These are phyloP conservation scores for Colletotrichum caudatum DNA, from an alignment of 2,329 filamentous ascomycete genomes.

Conservation along the genomic window DNA sequence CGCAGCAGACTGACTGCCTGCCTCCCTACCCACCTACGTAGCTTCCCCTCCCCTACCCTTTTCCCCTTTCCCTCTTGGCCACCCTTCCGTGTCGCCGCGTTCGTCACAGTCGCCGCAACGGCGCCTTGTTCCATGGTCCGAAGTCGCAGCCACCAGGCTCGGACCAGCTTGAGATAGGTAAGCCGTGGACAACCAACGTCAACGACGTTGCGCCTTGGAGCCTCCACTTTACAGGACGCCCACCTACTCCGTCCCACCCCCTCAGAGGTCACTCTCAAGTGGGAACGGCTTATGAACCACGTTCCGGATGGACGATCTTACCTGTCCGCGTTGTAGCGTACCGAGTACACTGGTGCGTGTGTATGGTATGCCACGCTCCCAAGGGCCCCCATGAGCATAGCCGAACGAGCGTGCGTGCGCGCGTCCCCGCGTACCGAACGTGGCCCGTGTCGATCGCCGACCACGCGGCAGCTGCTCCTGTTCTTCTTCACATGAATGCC, in stretches of 20 bases:
- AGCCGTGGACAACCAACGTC: conserved; percentile 13
- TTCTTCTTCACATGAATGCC: conserved; percentile 15
- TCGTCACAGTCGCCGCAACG: conserved; percentile 35
- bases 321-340: neutral
- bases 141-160: conserved; percentile 22
- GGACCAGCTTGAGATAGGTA: conserved; percentile 22
- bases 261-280: neutral
- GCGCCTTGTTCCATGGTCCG: conserved; percentile 21
- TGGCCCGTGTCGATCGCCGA: conserved; percentile 31
- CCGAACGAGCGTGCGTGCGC: conserved; percentile 4
- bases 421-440: conserved; percentile 32
- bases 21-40: conserved; percentile 13
- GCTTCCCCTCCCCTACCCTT: neutral
- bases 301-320: neutral
- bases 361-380: neutral
- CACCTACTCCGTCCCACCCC: neutral
- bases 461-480: conserved; percentile 30
- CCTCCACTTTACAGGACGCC: conserved; percentile 25
- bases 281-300: neutral
- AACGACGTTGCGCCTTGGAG: conserved; percentile 26
- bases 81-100: conserved; percentile 24
- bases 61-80: conserved; percentile 7
- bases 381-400: neutral
- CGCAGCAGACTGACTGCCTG: too few relatives aligned
- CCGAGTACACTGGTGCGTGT: neutral